These are phyloP conservation scores for Apophysomyces trapeziformis DNA, from an alignment of 371 early-diverging fungal genomes.

Conservation along the genomic window DNA sequence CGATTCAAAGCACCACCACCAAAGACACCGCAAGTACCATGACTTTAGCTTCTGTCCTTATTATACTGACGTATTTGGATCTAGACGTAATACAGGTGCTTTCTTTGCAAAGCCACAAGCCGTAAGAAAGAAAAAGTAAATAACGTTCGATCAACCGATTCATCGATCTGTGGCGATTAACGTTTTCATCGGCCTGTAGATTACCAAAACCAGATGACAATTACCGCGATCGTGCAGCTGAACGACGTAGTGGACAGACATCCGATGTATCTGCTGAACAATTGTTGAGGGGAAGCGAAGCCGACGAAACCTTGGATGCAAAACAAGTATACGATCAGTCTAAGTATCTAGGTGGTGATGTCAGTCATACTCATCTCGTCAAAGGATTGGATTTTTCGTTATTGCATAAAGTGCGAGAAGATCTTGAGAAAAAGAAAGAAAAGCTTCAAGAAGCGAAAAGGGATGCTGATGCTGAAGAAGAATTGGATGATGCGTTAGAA, in stretches of 20 bases:
- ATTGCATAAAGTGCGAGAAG: conserved; percentile 66
- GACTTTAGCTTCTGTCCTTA: conserved; percentile 22
- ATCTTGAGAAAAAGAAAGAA: conserved; percentile 23
- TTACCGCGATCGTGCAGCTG: conserved; percentile 88
- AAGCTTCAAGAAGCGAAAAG: conserved; percentile 15
- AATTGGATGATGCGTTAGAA: conserved; percentile 16
- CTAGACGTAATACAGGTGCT: conserved; percentile 40
- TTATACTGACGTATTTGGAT: conserved; percentile 12
- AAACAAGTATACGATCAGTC: conserved; percentile 74
- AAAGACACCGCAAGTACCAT: conserved; percentile 43
- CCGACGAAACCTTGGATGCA: conserved; percentile 47
- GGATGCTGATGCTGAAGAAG: conserved; percentile 22
- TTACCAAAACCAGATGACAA: conserved; percentile 20
- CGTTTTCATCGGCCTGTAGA: neutral
- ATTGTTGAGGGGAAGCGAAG: conserved; percentile 31
- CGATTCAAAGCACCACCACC: conserved; percentile 52
- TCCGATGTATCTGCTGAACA: conserved; percentile 34
- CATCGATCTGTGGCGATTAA: neutral
- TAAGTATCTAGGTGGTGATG: conserved; percentile 89
- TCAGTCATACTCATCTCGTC: conserved; percentile 87
- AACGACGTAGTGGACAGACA: conserved; percentile 68
- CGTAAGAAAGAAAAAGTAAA: conserved; percentile 47
- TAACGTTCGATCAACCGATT: neutral
- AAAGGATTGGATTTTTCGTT: conserved; percentile 90
- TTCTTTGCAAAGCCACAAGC: conserved; percentile 54